Percentiles rank a stretch among this genome's conserved stretches.
These are phyloP conservation scores for Calcarisporium arbuscula DNA, from an alignment of 2,329 filamentous ascomycete genomes.

Conservation along the genomic window DNA sequence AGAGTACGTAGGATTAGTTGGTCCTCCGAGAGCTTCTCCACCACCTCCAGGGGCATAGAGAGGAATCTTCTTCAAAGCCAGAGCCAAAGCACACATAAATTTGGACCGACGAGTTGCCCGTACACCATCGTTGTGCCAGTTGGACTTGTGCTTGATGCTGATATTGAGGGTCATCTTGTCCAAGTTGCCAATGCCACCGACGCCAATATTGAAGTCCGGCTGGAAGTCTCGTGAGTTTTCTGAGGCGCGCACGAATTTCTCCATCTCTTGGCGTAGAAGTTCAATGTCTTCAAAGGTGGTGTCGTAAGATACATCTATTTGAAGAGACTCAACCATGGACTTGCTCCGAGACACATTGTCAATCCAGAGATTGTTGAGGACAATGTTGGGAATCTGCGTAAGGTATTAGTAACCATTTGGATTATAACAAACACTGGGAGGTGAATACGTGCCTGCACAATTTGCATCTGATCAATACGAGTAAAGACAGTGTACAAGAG, in stretches of 20 bases:
- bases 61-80: conserved; percentile 80
- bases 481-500: conserved; percentile 90
- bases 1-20: conserved; percentile 73
- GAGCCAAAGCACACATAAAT: conserved; percentile 90
- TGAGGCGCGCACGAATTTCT: conserved; percentile 72
- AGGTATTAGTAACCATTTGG: neutral
- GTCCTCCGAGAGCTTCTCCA: conserved; percentile 51
- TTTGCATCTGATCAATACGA: conserved; percentile 73
- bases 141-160: conserved; percentile 86
- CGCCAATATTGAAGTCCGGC: conserved; percentile 71
- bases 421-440: neutral
- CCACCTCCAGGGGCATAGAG: conserved; percentile 78
- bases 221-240: conserved; percentile 92
- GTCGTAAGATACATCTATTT: conserved; percentile 75
- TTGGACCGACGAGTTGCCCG: conserved; percentile 80
- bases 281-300: conserved; percentile 88
- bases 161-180: conserved; percentile 81
- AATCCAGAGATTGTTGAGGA: conserved; percentile 88
- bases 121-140: conserved; percentile 82
- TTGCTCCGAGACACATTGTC: conserved; percentile 90
- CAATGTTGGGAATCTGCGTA: conserved; percentile 74
- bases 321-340: conserved; percentile 81
- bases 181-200: conserved; percentile 73
- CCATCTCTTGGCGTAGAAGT: conserved; percentile 75
- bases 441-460: conserved; percentile 43